Evolutionary conservation across 139 green algal species (phyloP).

Genomic region (Coccomyxa sp.): DNA sequence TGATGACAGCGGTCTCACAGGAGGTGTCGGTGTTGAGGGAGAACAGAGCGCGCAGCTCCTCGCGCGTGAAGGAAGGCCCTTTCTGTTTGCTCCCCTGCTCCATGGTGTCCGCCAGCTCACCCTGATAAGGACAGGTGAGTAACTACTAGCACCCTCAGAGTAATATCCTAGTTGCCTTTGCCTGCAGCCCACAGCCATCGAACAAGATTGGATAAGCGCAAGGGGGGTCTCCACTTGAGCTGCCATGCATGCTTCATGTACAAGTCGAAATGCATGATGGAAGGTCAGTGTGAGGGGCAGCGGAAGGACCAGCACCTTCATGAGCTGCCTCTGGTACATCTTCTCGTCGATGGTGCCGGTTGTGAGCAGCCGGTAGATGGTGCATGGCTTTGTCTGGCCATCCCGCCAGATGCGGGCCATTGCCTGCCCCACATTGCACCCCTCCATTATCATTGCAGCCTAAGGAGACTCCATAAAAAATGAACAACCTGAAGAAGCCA

Average conservation of each 20-base stretch:
- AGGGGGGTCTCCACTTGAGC: too few species aligned
- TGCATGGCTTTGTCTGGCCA: conserved; percentile 71
- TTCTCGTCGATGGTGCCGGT: conserved; percentile 80
- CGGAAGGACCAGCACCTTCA: conserved; percentile 36
- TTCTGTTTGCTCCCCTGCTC: conserved; percentile 6
- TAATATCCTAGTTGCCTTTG: too few species aligned
- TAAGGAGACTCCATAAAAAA: not conserved
- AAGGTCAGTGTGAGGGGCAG: too few species aligned
- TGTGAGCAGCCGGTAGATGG: conserved; percentile 74
- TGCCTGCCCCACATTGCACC: conserved; percentile 38
- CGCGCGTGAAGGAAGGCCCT: conserved; percentile 43
- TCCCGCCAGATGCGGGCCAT: conserved; percentile 84
- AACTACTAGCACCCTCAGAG: too few species aligned
- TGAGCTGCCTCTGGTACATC: conserved; percentile 82
- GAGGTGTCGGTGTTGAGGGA: conserved; percentile 36
- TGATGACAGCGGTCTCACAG: conserved; percentile 58
- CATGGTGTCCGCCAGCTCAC: conserved; percentile 2
- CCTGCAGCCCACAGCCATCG: too few species aligned
- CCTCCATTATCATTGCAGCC: not conserved
- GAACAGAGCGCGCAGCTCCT: conserved; percentile 77
- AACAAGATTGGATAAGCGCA: too few species aligned
- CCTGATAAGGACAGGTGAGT: too few species aligned
- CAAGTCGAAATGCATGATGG: too few species aligned
- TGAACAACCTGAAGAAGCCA: not conserved
- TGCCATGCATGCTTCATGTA: too few species aligned